Evolutionary conservation across 768 basidiomycete genomes (phyloP), one percentile per base, ranked within the genome.

Genomic region (Russula vinacea): DNA sequence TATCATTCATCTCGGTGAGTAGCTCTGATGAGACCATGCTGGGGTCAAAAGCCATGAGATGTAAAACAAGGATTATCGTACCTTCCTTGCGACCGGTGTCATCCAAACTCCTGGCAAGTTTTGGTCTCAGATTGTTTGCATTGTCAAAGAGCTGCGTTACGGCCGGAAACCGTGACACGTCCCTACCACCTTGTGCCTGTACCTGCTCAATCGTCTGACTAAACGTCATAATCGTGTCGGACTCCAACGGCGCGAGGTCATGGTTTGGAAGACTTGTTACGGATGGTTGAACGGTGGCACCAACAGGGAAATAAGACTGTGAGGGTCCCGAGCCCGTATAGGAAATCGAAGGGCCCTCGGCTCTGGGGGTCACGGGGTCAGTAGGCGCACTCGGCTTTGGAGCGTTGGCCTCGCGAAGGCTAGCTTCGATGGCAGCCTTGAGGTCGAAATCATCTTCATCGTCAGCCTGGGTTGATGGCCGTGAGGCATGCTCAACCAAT

Each of bases 391-490:
- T 92, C 8, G 92, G 86, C 66, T 80, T 84, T 0, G 88, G 88
- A 13, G 89, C 86, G 63, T 80, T 85, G 3, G 83, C 87, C 70
- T 99, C 97, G n/a, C 87, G 81, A 66, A 99, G 74, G 72, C 90
- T 93, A 0, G 97, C 97, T 72, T 98, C 94, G 56, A 99, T 99
- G 0, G 97, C 97, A 22, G 96, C 91, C 63, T 81, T 84, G 22
- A 99, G 78, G 62, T 98, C 94, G 13, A 90, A 90, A 74, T 99
- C 96, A 3, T 96, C n/a, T n/a, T n/a, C 90, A 37, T 96, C 95
- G 13, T 80, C 84, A 3, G 74, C 77, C 17, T 71, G 69, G 16
- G 64, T 35, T 35, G 76, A 71, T 52, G 62, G 56, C 67, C 52
- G 37, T 58, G 54, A 39, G 17, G 70, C 66, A 57, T 65, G 58